phyloP scores from a whole-genome alignment of 305 asterid genomes.

The Fraxinus nigra region DNA sequence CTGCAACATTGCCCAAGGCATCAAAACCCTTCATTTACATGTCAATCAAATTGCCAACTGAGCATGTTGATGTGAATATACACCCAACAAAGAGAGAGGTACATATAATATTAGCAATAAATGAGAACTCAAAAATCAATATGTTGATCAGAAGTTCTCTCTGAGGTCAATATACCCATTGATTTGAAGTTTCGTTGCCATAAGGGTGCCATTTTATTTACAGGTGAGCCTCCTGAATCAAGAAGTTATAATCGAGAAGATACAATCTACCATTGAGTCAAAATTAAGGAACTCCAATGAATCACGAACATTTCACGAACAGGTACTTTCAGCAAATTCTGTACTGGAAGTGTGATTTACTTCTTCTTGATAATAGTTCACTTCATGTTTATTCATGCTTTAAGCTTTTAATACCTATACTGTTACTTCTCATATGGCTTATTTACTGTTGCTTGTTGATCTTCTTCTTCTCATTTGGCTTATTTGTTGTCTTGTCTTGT shows the following conservation, averaged over 20 bases:
- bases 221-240: slow-evolving; percentile 97
- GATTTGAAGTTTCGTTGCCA: background rate
- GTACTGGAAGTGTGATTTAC: slow-evolving; percentile 6
- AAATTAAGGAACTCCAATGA: slow-evolving; percentile 83
- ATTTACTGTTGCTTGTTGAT: background rate
- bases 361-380: slow-evolving; percentile 4
- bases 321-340: slow-evolving; percentile 47
- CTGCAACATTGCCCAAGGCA: slow-evolving; percentile 97
- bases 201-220: slow-evolving; percentile 6
- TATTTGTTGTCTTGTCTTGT: background rate
- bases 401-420: background rate
- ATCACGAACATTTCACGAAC: slow-evolving; percentile 80
- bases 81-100: slow-evolving; percentile 99
- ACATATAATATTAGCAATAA: slow-evolving; percentile 18
- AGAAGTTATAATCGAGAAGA: slow-evolving; percentile 81
- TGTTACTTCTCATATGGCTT: background rate
- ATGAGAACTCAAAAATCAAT: background rate
- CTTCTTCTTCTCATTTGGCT: background rate
- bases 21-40: slow-evolving; percentile 89
- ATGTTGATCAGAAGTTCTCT: no score
- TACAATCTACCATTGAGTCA: slow-evolving; percentile 71
- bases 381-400: background rate
- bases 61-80: slow-evolving; percentile 90
- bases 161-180: no score
- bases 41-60: slow-evolving; percentile 84